phyloP scores from a whole-genome alignment of 2,329 filamentous ascomycete genomes.

The Epichloe amarillans region DNA sequence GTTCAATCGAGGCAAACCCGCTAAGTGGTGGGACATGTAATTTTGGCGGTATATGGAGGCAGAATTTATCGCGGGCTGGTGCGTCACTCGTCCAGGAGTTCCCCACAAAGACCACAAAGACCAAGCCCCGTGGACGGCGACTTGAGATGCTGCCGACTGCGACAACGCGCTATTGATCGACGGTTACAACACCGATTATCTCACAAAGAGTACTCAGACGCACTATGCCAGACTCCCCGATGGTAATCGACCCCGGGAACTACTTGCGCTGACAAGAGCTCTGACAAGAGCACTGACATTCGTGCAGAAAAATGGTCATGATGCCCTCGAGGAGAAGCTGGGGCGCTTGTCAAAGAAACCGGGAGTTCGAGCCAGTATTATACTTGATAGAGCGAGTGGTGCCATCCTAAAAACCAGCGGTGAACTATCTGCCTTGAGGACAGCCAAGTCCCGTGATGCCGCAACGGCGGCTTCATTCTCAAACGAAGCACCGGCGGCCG shows the following conservation, averaged over 20 bases:
- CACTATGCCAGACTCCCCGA: constrained; percentile 7
- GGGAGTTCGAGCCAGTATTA: constrained; percentile 64
- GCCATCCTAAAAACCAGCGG: constrained; percentile 65
- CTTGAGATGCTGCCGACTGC: not conserved
- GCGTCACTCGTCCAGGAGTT: constrained; percentile 1
- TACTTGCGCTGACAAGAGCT: not conserved
- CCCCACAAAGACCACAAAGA: constrained; percentile 1
- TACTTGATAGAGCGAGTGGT: constrained; percentile 58
- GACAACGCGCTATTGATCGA: not conserved
- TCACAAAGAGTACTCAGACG: not conserved
- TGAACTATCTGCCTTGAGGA: constrained; percentile 43
- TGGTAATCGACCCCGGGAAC: not conserved
- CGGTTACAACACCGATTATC: not conserved
- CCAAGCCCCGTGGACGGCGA: not conserved
- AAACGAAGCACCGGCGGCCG: constrained; percentile 27
- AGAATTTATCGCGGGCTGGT: constrained; percentile 17
- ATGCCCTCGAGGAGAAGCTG: constrained; percentile 52
- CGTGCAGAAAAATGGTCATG: constrained; percentile 32
- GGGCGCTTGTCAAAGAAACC: constrained; percentile 62
- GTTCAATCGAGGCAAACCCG: not conserved
- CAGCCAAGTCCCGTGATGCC: constrained; percentile 22
- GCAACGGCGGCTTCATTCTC: constrained; percentile 31
- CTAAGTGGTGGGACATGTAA: constrained; percentile 13
- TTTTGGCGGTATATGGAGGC: constrained; percentile 33
- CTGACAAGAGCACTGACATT: not conserved